Conservation (phyloP, 1,284 basidiomycete species). For the Ustilago lituana region DNA sequence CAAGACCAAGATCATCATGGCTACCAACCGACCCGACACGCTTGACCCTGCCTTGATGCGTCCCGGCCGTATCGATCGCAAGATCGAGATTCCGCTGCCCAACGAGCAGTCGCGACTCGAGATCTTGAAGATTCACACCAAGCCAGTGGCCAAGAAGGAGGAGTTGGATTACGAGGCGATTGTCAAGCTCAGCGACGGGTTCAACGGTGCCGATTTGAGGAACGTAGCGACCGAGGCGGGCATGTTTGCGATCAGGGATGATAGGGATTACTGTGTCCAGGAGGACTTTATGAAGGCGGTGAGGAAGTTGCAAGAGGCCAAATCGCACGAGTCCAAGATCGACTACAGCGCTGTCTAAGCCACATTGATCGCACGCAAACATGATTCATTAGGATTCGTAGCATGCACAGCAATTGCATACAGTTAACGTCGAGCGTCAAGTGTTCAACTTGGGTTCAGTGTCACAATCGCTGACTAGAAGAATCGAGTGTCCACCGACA, state of each 20-base stretch:
- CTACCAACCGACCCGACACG: conserved; percentile 71
- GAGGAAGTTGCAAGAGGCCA: conserved; percentile 85
- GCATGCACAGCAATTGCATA: not conserved
- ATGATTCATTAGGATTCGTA: too few species aligned
- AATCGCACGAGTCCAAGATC: conserved; percentile 66
- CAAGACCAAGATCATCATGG: conserved; percentile 95
- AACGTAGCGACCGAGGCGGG: conserved; percentile 98
- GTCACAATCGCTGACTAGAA: too few species aligned
- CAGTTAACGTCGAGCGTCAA: too few species aligned
- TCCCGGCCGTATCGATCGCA: conserved; percentile 93
- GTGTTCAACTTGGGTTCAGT: too few species aligned
- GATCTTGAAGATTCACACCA: conserved; percentile 97
- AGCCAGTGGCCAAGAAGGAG: conserved; percentile 86
- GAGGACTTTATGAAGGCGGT: conserved; percentile 99
- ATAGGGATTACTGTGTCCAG: conserved; percentile 73
- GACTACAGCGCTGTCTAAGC: conserved; percentile 58
- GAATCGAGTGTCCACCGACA: too few species aligned
- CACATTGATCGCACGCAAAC: too few species aligned
- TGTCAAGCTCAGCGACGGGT: conserved; percentile 78
- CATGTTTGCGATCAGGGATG: conserved; percentile 98
- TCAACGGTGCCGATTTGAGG: conserved; percentile 76
- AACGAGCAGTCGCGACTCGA: conserved; percentile 94
- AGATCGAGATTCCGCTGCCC: conserved; percentile 97
- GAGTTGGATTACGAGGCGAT: conserved; percentile 69
- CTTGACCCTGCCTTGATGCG: conserved; percentile 96